phyloP scores from a whole-genome alignment of 106 monocot species.

The Dioscorea dumetorum region DNA sequence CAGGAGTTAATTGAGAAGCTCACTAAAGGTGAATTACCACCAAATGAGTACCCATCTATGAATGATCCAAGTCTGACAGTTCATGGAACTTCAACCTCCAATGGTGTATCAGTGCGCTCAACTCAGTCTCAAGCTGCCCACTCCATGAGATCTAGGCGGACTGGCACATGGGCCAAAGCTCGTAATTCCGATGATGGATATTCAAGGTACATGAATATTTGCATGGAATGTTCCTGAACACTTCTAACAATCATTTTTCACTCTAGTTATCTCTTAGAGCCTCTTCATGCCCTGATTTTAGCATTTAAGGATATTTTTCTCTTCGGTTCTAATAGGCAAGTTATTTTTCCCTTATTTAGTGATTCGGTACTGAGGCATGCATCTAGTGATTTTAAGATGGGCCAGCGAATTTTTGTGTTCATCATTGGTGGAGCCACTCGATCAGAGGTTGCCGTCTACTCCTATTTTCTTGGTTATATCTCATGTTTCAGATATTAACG shows the following conservation, averaged over 20 bases:
- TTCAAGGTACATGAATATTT: slow-evolving; percentile 50
- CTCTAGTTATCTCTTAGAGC: too few species aligned
- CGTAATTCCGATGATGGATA: slow-evolving; percentile 94
- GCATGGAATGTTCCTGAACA: too few species aligned
- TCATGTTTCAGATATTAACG: neutral
- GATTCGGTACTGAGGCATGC: slow-evolving; percentile 87
- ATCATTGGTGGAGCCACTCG: slow-evolving; percentile 95
- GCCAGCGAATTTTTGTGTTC: slow-evolving; percentile 88
- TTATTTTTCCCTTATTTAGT: slow-evolving; percentile 26
- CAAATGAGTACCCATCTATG: slow-evolving; percentile 83
- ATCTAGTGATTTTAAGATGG: slow-evolving; percentile 91
- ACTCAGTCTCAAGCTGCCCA: slow-evolving; percentile 51
- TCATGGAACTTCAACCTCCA: slow-evolving; percentile 34
- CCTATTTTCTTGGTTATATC: neutral
- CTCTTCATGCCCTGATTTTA: too few species aligned
- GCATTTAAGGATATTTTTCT: too few species aligned
- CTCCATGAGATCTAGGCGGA: slow-evolving; percentile 88
- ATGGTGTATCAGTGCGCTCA: slow-evolving; percentile 25
- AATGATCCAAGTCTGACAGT: slow-evolving; percentile 76
- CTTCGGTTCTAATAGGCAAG: neutral
- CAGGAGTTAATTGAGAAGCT: slow-evolving; percentile 96
- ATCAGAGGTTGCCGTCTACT: slow-evolving; percentile 57
- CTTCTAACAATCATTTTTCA: too few species aligned
- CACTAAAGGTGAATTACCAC: slow-evolving; percentile 66
- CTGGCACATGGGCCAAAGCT: slow-evolving; percentile 88